A percentile compares a stretch with the other conserved stretches of the same genome.
phyloP scores from a whole-genome alignment of 257 asterid species.

The Ehretia macrophylla region DNA sequence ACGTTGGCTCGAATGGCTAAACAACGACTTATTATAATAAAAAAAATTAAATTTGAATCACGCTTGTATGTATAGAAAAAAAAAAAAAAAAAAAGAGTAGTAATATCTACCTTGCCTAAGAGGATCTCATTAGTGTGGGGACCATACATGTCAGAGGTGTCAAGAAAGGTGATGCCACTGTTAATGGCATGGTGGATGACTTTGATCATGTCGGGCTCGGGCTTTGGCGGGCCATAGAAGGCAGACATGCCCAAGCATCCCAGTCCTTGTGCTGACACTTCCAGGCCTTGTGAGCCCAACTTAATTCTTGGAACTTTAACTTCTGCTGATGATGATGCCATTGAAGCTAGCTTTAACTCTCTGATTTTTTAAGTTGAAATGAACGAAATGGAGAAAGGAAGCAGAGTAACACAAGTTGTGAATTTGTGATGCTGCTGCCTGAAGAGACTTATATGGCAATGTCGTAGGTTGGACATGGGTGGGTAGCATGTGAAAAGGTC shows the following conservation, averaged over 20 bases:
- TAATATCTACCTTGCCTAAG: conserved; percentile 23
- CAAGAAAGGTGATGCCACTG: conserved; percentile 35
- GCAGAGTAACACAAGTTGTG: neutral
- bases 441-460: too few species aligned
- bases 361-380: too few species aligned
- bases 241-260: conserved; percentile 50
- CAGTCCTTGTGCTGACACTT: conserved; percentile 36
- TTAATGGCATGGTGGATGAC: conserved; percentile 36
- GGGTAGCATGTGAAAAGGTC: too few species aligned
- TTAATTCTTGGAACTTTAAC: conserved; percentile 25
- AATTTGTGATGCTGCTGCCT: too few species aligned
- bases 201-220: conserved; percentile 38
- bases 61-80: too few species aligned
- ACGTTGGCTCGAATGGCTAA: too few species aligned
- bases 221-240: conserved; percentile 40
- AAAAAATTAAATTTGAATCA: too few species aligned
- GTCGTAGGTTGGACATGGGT: too few species aligned
- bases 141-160: conserved; percentile 37
- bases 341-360: neutral
- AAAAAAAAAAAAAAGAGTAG: too few species aligned
- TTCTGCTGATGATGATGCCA: too few species aligned
- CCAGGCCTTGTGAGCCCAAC: conserved; percentile 34
- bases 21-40: too few species aligned
- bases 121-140: conserved; percentile 43
- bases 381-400: too few species aligned